These are phyloP conservation scores for Toxoplasma gondii DNA, from an alignment of 169 alveolate genomes.

Conservation along the genomic window DNA sequence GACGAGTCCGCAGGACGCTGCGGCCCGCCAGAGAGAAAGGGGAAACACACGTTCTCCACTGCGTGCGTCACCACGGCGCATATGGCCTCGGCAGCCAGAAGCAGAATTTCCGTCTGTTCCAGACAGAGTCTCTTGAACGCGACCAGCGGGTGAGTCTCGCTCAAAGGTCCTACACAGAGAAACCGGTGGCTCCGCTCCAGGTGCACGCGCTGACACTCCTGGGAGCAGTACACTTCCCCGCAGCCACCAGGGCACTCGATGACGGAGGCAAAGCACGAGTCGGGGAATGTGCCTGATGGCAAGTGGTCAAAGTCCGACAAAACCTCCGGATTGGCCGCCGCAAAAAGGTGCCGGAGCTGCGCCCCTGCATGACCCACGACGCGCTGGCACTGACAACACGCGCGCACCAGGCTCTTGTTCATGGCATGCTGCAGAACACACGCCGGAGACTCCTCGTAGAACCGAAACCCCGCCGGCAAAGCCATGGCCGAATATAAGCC, in stretches of 20 bases:
- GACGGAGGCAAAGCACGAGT: not conserved
- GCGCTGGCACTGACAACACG: slow-evolving; percentile 2
- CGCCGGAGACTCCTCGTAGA: not conserved
- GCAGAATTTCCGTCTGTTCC: not conserved
- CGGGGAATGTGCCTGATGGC: not conserved
- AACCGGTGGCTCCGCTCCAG: not conserved
- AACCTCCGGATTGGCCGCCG: slow-evolving; percentile 16
- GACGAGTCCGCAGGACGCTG: not conserved
- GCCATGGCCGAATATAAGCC: not conserved
- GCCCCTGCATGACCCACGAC: not conserved
- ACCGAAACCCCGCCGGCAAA: not conserved
- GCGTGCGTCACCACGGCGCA: not conserved
- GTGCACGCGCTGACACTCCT: not conserved
- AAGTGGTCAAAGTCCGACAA: not conserved
- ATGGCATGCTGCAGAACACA: slow-evolving; percentile 1
- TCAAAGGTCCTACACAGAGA: slow-evolving; percentile 10
- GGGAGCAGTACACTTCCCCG: slow-evolving; percentile 19
- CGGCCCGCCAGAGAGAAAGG: not conserved
- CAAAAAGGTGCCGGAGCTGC: not conserved
- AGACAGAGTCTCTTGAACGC: not conserved
- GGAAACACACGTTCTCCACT: not conserved
- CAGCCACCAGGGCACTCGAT: not conserved
- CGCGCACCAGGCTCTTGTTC: slow-evolving; percentile 14
- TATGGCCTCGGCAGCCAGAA: slow-evolving; percentile 15
- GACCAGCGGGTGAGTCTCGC: not conserved